Conservation (phyloP, 2,329 filamentous ascomycete species). For the Ceratocystis albifundus region DNA sequence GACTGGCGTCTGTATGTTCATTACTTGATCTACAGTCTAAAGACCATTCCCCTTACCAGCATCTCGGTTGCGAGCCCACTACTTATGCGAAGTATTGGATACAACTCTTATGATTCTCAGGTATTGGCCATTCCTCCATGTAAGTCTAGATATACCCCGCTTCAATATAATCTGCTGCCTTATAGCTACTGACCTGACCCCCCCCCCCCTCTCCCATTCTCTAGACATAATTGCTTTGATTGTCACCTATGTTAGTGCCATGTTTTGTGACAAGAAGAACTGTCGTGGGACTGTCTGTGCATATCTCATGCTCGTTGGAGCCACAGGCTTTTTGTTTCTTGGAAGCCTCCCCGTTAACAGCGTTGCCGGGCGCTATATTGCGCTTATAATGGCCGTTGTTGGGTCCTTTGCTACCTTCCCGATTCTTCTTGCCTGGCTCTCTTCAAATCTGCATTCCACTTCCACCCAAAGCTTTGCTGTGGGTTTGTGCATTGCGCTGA, state of each 20-base stretch:
- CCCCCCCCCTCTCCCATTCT: too few relatives aligned
- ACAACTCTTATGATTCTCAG: constrained; percentile 44
- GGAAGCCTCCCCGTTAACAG: background rate
- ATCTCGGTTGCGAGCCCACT: constrained; percentile 52
- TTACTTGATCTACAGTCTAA: constrained; percentile 44
- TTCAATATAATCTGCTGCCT: background rate
- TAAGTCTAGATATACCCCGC: constrained; percentile 26
- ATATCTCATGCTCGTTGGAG: constrained; percentile 35
- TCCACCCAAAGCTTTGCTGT: constrained; percentile 56
- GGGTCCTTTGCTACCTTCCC: constrained; percentile 60
- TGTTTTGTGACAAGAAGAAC: constrained; percentile 53
- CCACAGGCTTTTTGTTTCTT: constrained; percentile 34
- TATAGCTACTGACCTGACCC: constrained; percentile 3
- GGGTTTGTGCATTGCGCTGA: constrained; percentile 56
- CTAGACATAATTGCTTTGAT: constrained; percentile 14
- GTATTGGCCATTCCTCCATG: constrained; percentile 57
- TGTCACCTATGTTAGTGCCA: constrained; percentile 35
- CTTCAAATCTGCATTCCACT: constrained; percentile 54
- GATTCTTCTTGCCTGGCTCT: constrained; percentile 58
- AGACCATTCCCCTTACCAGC: constrained; percentile 46
- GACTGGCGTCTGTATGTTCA: constrained; percentile 58
- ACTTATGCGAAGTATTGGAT: constrained; percentile 45
- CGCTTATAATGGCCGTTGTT: constrained; percentile 54
- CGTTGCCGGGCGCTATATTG: constrained; percentile 33
- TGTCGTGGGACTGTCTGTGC: constrained; percentile 39